Percentiles rank a stretch among this genome's conserved stretches.
Conservation (phyloP, 176 grass and related monocot species). For the Cocos nucifera region DNA sequence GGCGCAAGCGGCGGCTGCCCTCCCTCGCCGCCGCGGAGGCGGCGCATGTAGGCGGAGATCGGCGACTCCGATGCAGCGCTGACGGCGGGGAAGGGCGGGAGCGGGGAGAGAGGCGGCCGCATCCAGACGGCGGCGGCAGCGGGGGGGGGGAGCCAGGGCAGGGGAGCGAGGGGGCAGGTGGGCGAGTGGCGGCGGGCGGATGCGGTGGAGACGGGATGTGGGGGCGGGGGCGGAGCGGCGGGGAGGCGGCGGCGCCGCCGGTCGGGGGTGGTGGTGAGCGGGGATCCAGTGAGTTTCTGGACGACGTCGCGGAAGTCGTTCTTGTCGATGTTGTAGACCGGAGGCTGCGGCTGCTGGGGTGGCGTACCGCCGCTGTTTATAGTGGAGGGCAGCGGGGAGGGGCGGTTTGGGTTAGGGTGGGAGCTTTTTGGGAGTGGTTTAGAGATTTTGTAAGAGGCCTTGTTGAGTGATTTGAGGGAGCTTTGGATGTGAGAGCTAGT, state of each 20-base stretch:
- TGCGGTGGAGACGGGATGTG: conserved; percentile 31
- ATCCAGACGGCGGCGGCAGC: conserved; percentile 1
- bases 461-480: conserved; percentile 67
- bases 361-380: conserved; percentile 27
- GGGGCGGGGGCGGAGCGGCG: conserved; percentile 3
- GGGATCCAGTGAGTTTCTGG: conserved; percentile 84
- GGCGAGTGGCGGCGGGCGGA: conserved; percentile 33
- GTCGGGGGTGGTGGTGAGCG: conserved; percentile 36
- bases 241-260: conserved; percentile 11
- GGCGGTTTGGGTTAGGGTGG: not conserved
- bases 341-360: conserved; percentile 35
- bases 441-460: conserved; percentile 88
- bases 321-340: conserved; percentile 96
- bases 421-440: conserved; percentile 26
- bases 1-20: conserved; percentile 3
- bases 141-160: not conserved
- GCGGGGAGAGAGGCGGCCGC: conserved; percentile 40
- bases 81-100: conserved; percentile 66
- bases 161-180: conserved; percentile 1
- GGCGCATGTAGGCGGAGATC: conserved; percentile 95
- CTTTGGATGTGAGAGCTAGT: conserved; percentile 4
- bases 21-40: conserved; percentile 34
- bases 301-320: conserved; percentile 88
- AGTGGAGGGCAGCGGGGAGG: not conserved
- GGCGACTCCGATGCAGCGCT: conserved; percentile 79